Evolutionary conservation across 2,329 filamentous ascomycete genomes (phyloP).

Genomic region (Ophiocordyceps camponoti-floridani): DNA sequence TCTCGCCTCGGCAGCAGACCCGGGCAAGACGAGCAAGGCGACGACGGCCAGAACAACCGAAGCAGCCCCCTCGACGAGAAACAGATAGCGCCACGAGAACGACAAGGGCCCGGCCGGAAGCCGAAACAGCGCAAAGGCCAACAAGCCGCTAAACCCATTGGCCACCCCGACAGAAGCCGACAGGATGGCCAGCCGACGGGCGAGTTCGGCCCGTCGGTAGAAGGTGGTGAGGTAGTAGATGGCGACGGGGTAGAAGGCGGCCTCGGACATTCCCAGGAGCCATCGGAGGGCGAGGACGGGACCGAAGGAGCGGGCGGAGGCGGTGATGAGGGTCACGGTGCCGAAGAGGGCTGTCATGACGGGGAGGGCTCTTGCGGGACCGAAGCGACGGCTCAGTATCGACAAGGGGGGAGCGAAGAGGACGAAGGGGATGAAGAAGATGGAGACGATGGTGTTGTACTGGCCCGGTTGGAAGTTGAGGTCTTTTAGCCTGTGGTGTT

Average conservation of each 20-base stretch:
- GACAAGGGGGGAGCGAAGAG: conserved; percentile 40
- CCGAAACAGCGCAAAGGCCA: conserved; percentile 29
- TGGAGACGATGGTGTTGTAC: conserved; percentile 53
- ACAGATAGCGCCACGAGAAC: conserved; percentile 29
- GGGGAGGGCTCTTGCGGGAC: conserved; percentile 48
- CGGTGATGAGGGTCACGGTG: conserved; percentile 42
- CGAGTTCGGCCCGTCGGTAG: conserved; percentile 27
- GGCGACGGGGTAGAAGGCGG: conserved; percentile 34
- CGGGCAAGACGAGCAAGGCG: conserved; percentile 52
- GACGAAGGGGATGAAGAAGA: conserved; percentile 65
- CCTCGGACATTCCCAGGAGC: conserved; percentile 34
- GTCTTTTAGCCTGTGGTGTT: conserved; percentile 10
- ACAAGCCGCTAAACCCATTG: conserved; percentile 31
- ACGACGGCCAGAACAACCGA: conserved; percentile 46
- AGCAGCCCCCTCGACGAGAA: conserved; percentile 33
- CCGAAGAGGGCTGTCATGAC: conserved; percentile 57
- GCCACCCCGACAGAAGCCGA: conserved; percentile 63
- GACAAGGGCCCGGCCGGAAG: conserved; percentile 14
- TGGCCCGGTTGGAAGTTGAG: conserved; percentile 37
- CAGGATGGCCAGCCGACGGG: conserved; percentile 40
- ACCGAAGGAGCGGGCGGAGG: conserved; percentile 29
- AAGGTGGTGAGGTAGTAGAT: conserved; percentile 36
- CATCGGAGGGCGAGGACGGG: conserved; percentile 31
- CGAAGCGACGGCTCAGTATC: conserved; percentile 54
- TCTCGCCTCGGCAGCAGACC: conserved; percentile 40